phyloP scores from a whole-genome alignment of 306 rosid genomes.

The Trifolium dubium region DNA sequence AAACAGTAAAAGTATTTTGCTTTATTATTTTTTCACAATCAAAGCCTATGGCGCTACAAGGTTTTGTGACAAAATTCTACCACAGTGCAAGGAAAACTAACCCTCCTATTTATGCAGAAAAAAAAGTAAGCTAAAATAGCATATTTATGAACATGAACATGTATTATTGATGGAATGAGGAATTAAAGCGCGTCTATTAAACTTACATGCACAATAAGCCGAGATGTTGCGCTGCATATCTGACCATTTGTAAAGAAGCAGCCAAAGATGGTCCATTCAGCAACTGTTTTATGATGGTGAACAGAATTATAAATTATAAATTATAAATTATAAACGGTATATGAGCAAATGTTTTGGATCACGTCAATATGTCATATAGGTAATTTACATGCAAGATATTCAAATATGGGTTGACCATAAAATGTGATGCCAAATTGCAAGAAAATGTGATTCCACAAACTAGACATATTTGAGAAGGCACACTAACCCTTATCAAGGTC shows the following conservation, averaged over 20 bases:
- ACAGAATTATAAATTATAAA: background rate
- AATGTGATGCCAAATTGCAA: constrained; percentile 3
- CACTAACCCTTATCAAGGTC: constrained; percentile 95
- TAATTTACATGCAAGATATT: constrained; percentile 14
- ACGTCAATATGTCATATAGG: constrained; percentile 1
- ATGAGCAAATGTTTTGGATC: constrained; percentile 3
- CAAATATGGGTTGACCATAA: background rate
- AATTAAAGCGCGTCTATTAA: constrained; percentile 20
- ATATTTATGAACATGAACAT: constrained; percentile 3
- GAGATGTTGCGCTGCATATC: constrained; percentile 99
- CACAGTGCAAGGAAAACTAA: background rate
- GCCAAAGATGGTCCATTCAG: constrained; percentile 91
- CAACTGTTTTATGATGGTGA: constrained; percentile 69
- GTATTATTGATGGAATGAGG: constrained; percentile 7
- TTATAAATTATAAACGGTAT: background rate
- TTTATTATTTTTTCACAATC: background rate
- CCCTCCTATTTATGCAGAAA: background rate
- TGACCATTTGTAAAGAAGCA: constrained; percentile 99
- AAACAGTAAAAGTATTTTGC: constrained; percentile 35
- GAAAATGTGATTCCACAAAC: constrained; percentile 9
- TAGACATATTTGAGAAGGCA: constrained; percentile 34
- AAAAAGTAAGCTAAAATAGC: constrained; percentile 20
- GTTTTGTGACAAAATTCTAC: background rate
- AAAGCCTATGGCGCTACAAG: constrained; percentile 18
- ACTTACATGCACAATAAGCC: constrained; percentile 90